A percentile compares a stretch with the other conserved stretches of the same genome.
Conservation (phyloP, 176 grass and related monocot species). For the Musa acuminata region DNA sequence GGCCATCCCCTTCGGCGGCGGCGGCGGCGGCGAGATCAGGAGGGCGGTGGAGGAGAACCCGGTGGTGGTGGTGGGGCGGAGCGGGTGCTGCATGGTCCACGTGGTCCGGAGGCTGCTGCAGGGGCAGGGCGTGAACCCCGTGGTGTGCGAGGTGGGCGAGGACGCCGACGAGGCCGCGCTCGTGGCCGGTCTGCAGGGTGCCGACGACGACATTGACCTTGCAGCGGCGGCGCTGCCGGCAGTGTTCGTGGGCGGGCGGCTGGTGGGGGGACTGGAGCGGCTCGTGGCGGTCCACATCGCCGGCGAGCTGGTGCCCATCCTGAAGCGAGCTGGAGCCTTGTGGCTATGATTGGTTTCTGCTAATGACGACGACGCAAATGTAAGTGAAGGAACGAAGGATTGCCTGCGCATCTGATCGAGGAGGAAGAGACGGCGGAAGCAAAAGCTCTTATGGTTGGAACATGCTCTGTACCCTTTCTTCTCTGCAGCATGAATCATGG, state of each 20-base stretch:
- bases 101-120: conserved; percentile 68
- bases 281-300: conserved; percentile 95
- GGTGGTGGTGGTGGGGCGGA: conserved; percentile 55
- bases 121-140: conserved; percentile 62
- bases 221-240: conserved; percentile 20
- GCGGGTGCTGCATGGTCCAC: conserved; percentile 82
- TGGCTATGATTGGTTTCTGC: conserved; percentile 37
- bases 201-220: background rate
- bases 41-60: conserved; percentile 56
- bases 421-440: too few relatives aligned
- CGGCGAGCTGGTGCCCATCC: conserved; percentile 85
- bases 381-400: too few relatives aligned
- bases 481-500: too few relatives aligned
- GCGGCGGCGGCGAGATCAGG: conserved; percentile 28
- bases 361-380: too few relatives aligned
- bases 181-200: background rate
- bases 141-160: conserved; percentile 67
- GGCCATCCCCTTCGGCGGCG: too few relatives aligned
- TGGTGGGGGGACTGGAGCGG: conserved; percentile 65
- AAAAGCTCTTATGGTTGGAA: too few relatives aligned
- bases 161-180: conserved; percentile 3
- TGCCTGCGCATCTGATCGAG: too few relatives aligned
- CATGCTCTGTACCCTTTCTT: too few relatives aligned
- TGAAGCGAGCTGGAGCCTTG: conserved; percentile 76
- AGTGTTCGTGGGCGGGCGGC: conserved; percentile 76